A percentile compares a stretch with the other conserved stretches of the same genome.
Evolutionary conservation across 2,329 filamentous ascomycete species (phyloP).

Genomic region (Aaosphaeria arxii): DNA sequence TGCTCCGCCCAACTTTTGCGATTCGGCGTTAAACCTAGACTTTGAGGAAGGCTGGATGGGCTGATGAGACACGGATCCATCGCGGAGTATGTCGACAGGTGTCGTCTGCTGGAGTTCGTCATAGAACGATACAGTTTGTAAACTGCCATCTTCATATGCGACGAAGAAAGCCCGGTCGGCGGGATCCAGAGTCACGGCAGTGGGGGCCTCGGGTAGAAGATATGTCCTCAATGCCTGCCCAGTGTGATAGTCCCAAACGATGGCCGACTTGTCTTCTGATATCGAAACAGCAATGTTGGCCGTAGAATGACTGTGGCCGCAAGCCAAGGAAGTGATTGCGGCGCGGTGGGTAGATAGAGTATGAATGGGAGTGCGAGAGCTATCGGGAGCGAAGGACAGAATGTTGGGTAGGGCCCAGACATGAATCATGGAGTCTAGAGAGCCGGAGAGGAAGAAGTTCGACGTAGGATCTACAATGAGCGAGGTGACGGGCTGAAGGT

Average conservation of each 20-base stretch:
- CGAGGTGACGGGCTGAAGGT: slow-evolving; percentile 77
- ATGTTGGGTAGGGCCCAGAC: slow-evolving; percentile 83
- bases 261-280: slow-evolving; percentile 81
- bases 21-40: slow-evolving; percentile 49
- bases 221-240: slow-evolving; percentile 77
- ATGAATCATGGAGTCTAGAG: slow-evolving; percentile 84
- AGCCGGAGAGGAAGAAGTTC: slow-evolving; percentile 73
- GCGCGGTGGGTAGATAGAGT: slow-evolving; percentile 77
- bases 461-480: slow-evolving; percentile 68
- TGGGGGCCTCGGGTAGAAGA: slow-evolving; percentile 70
- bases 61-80: slow-evolving; percentile 58
- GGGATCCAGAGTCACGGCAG: slow-evolving; percentile 74
- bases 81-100: slow-evolving; percentile 39
- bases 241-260: slow-evolving; percentile 88
- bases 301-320: slow-evolving; percentile 66
- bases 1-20: slow-evolving; percentile 63
- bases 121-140: slow-evolving; percentile 78
- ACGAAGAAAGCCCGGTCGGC: slow-evolving; percentile 80
- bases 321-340: slow-evolving; percentile 62
- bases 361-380: slow-evolving; percentile 64
- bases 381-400: slow-evolving; percentile 58
- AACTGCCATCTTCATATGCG: slow-evolving; percentile 73
- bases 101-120: slow-evolving; percentile 43
- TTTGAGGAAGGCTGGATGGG: slow-evolving; percentile 40
- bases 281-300: slow-evolving; percentile 82